These are phyloP conservation scores for Aspergillus pseudoglaucus DNA, from an alignment of 2,329 filamentous ascomycete genomes.

Conservation along the genomic window DNA sequence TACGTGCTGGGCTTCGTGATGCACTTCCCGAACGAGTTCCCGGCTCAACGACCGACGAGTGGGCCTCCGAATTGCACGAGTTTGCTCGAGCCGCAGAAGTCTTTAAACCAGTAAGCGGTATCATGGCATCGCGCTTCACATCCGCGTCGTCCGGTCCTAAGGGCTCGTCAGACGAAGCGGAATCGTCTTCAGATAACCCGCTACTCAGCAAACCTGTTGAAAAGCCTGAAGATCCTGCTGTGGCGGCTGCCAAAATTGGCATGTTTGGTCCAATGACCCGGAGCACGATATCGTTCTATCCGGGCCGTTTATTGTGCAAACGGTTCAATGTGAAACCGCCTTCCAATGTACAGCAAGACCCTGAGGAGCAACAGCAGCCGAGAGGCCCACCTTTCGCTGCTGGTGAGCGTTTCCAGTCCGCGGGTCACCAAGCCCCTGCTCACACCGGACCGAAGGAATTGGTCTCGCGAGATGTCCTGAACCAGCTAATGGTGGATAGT, in stretches of 20 bases:
- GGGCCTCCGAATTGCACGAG: constrained; percentile 70
- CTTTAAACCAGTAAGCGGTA: constrained; percentile 84
- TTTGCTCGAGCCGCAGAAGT: constrained; percentile 69
- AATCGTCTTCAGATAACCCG: constrained; percentile 19
- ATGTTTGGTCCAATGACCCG: constrained; percentile 93
- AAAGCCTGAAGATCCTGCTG: constrained; percentile 68
- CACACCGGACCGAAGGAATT: constrained; percentile 35
- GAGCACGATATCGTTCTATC: constrained; percentile 64
- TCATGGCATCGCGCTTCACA: constrained; percentile 92
- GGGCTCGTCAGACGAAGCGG: constrained; percentile 31
- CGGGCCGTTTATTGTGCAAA: constrained; percentile 83
- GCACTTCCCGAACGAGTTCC: constrained; percentile 52
- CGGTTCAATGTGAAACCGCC: constrained; percentile 83
- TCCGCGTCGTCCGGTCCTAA: constrained; percentile 43
- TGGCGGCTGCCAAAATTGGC: constrained; percentile 77
- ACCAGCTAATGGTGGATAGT: constrained; percentile 48
- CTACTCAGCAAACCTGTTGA: constrained; percentile 44
- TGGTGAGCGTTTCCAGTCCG: constrained; percentile 25
- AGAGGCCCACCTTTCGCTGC: constrained; percentile 15
- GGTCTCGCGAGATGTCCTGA: constrained; percentile 50
- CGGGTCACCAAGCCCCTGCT: constrained; percentile 25
- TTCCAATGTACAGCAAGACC: constrained; percentile 56
- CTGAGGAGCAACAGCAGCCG: constrained; percentile 34
- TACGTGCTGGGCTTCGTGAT: constrained; percentile 58
- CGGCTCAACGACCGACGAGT: constrained; percentile 60